Evolutionary conservation across 2,329 filamentous ascomycete species (phyloP), one percentile per base, ranked within the genome.

Genomic region (Endocalyx cinctus): DNA sequence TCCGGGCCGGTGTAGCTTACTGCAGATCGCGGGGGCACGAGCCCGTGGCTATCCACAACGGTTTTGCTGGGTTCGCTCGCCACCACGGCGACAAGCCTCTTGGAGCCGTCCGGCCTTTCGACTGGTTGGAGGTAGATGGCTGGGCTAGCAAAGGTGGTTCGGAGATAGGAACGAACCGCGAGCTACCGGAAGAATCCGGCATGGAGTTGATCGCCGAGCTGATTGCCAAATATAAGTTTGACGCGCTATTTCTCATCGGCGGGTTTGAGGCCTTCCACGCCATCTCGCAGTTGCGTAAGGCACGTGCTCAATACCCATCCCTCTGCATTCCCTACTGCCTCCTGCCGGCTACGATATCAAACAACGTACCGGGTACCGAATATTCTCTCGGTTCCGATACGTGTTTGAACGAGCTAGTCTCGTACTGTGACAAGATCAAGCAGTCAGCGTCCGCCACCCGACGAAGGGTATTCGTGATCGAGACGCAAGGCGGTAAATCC

Each of bases 71-170:
- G 12, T 81, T 98, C 37, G 84, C 87, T 34, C 80, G 92, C 29
- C 92, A 98, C 61, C 87, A 97, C 58, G 82, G 69, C 19, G 90
- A 97, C 56, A 70, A 80, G 52, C 89, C 89, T 0, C 39, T 87
- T 1, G 84, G 88, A 25, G 79, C 92, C 3, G 89, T 98, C 7
- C 82, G 89, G 19, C 77, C 84, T 25, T 85, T 97, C 39, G 70
- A 82, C 47, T 98, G 92, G 92, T 75, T 97, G 14, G 92, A 97
- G 55, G 88, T 94, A 5, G 90, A 97, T 57, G 73, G 79, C 41
- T 98, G 92, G 92, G 88, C 90, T 11, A 95, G 88, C 64, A 90
- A 88, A 64, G 92, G 92, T 57, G 92, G 92, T 41, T 97, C 89
- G 2, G 92, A 98, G 60, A 97, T 98, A 52, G 92, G 92, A 48